Base-by-base conservation (phyloP, 768 basidiomycete genomes). In the Candolleomyces efflorescens region DNA sequence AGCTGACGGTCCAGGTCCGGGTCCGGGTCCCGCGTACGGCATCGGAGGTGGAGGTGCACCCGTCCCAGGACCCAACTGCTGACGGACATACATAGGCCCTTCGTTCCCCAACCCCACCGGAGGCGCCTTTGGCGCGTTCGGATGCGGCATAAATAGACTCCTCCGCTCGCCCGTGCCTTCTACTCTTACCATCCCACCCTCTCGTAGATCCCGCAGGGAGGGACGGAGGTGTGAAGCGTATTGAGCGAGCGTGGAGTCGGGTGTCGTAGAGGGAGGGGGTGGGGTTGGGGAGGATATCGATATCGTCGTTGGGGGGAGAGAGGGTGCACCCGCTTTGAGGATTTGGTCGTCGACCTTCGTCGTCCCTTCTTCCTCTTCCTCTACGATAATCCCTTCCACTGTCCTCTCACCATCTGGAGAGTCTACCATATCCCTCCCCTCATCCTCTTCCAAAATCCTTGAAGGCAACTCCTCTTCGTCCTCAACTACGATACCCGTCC, bases 51-150 rank as follows among this genome's bases (percentile, higher is more conserved):
- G 39, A 3, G 43, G 43, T 3, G 41, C 5, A 23, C n/a, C 36
- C 38, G n/a, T n/a, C n/a, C n/a, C n/a, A n/a, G n/a, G n/a, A n/a
- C n/a, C n/a, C n/a, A n/a, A n/a, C n/a, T 43, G 32, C 5, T 26
- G 32, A 12, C 26, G 39, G 51, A 82, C 80, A 66, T 83, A 87
- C 82, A 87, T 82, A 3, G 85, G 85, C 0, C 85, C 85, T 1
- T 32, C 32, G 7, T 11, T 32, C 32, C 11, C 32, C 32, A 32
- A 5, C 32, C 55, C 54, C 37, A 20, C 53, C 7, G 36, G 10
- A 0, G 78, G 75, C 10, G 73, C 62, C 59, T 79, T 79, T 0
- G 78, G 78, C 2, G 78, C 78, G 46, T 76, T 76, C 1, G 78
- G 78, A 58, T 80, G 78, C 0, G 77, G 78, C 0, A 77, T 64